phyloP scores from a whole-genome alignment of 768 basidiomycete species.

The Termitomyces sp. region DNA sequence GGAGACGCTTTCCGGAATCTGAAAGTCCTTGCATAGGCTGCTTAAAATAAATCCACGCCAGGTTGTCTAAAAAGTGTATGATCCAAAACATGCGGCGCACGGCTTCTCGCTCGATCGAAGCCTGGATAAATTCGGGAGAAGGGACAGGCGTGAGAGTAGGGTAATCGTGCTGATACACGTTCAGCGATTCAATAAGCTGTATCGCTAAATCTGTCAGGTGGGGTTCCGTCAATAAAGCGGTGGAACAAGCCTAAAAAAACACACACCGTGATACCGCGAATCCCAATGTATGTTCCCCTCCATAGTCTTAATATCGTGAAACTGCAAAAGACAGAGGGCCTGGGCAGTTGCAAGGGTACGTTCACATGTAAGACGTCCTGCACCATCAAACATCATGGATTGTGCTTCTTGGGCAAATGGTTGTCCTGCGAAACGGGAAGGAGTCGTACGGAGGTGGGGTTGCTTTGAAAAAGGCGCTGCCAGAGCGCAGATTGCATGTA shows the following conservation, averaged over 20 bases:
- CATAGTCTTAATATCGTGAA: slow-evolving; percentile 52
- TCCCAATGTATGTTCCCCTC: slow-evolving; percentile 31
- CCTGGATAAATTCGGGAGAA: slow-evolving; percentile 52
- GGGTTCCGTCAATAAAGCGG: slow-evolving; percentile 18
- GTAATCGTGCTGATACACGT: slow-evolving; percentile 58
- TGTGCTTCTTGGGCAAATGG: slow-evolving; percentile 57
- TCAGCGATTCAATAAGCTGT: slow-evolving; percentile 60
- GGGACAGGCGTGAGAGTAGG: slow-evolving; percentile 54
- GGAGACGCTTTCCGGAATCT: slow-evolving; percentile 47
- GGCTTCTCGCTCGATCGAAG: slow-evolving; percentile 68
- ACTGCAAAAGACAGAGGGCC: slow-evolving; percentile 66
- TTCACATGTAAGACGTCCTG: slow-evolving; percentile 56
- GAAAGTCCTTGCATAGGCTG: slow-evolving; percentile 32
- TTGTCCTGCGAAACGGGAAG: slow-evolving; percentile 50
- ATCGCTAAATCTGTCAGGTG: slow-evolving; percentile 49
- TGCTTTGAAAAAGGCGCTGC: slow-evolving; percentile 74
- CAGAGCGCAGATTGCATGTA: slow-evolving; percentile 71
- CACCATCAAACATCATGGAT: slow-evolving; percentile 65
- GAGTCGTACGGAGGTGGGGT: slow-evolving; percentile 49
- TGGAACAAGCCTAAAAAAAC: slow-evolving; percentile 9
- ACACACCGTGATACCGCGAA: slow-evolving; percentile 46
- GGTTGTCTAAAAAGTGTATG: slow-evolving; percentile 55
- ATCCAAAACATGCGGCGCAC: slow-evolving; percentile 82
- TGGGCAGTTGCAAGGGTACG: slow-evolving; percentile 69
- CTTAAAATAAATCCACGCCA: slow-evolving; percentile 40